Base-by-base conservation (phyloP, 208 protist species). In the Leishmania tarentolae region DNA sequence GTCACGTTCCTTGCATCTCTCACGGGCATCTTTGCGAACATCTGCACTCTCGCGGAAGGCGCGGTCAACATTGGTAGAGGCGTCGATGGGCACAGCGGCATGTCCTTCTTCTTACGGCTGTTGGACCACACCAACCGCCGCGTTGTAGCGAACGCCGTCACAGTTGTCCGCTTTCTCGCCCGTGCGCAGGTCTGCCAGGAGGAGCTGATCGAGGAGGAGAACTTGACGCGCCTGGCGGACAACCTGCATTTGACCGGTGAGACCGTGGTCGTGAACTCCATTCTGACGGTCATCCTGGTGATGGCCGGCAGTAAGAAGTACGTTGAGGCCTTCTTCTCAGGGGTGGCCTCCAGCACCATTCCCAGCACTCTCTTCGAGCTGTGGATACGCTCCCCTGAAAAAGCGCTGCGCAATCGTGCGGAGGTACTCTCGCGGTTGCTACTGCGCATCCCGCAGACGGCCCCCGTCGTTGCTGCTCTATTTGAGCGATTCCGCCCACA, bases 11-110 rank as follows among this genome's bases (percentile, higher is more conserved):
- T 97, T 40, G 90, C 82, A 63, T 91, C 94, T n/a, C 81, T 95
- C 52, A 93, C 90, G 21, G 91, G 91, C 42, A 95, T 95, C 75
- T 94, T 95, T 74, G 88, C 94, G 17, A 96, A 97, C 86, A 65
- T 97, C 72, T 93, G 89, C 84, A 91, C 91, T 44, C 84, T 97
- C 11, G 75, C 78, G 24, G 81, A 77, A 1, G 94, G 94, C 1
- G 92, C 94, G 9, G 35, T 77, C 50, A 92, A 89, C 79, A 81
- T 97, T 56, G 89, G 87, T n/a, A 77, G 82, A 35, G 94, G 92
- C 56, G 88, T 88, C 24, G 90, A 97, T 71, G 91, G 90, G 75
- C 87, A 91, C 81, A 91, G 86, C 71, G 94, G 92, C 75, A 91
- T 96, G 76, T 91, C 91, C 61, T 95, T 89, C 86, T 97, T 97